Base-by-base conservation (phyloP, 495 filamentous ascomycete species). In the Clohesyomyces aquaticus region DNA sequence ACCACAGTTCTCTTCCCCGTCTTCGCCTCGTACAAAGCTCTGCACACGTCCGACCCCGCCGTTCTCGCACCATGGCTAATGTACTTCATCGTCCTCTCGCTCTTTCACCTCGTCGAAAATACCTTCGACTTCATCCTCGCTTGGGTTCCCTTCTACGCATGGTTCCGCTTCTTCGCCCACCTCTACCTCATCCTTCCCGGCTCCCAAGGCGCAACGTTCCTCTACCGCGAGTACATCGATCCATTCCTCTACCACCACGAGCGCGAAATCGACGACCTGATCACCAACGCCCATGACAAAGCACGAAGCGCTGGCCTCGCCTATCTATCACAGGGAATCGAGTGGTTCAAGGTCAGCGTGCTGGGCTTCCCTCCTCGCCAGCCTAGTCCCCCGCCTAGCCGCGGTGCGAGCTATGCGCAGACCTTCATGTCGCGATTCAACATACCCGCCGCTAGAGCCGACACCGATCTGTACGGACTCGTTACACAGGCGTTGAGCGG, bases 61-160 rank as follows among this genome's bases (percentile, higher is more conserved):
- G 89, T 93, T 72, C 82, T 98, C 26, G 90, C 91, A 65, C 94
- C 94, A 92, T 99, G 94, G 94, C 83, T 99, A 54, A 98, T 97
- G 88, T 99, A 98, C 82, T 99, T 92, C 91, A 91, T 96, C 47
- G 91, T 96, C 27, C 81, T 97, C 49, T 88, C 90, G 42, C 87
- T 88, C 78, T 84, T 89, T 55, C 77, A 90, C 63, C 83, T 94
- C 67, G 83, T 89, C 78, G 94, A 98, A 76, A 90, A 88, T 32
- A 96, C 90, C 88, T 86, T 85, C 21, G 85, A 85, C 55, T 96
- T 91, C 77, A 84, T 97, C 72, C 80, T 98, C 41, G 80, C 81
- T 73, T 97, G 91, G 88, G 77, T 98, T 57, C 94, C 95, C 32
- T 96, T 98, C 80, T 99, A 97, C 78, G 82, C 91, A 70, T 96